Conservation (phyloP, 441 rosid genomes). For the Erysimum pusillum region DNA sequence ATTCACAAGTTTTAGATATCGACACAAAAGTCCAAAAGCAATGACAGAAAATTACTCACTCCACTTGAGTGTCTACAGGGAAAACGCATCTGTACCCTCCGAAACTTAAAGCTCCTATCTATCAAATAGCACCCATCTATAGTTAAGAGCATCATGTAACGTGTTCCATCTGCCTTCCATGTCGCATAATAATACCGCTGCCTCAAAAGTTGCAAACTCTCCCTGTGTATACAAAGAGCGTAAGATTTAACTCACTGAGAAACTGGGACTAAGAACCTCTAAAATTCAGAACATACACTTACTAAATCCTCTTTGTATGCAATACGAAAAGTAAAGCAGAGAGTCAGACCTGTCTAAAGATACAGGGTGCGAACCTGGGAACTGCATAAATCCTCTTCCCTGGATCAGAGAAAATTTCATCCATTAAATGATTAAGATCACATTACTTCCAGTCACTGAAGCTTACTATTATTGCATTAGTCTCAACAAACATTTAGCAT, state of each 20-base stretch:
- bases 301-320: slow-evolving; percentile 12
- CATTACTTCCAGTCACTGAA: neutral
- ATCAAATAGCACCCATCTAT: slow-evolving; percentile 90
- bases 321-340: slow-evolving; percentile 29
- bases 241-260: slow-evolving; percentile 25
- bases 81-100: slow-evolving; percentile 98
- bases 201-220: slow-evolving; percentile 86
- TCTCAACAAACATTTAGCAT: slow-evolving; percentile 6
- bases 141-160: slow-evolving; percentile 95
- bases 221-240: slow-evolving; percentile 59
- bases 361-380: slow-evolving; percentile 99
- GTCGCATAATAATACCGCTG: slow-evolving; percentile 97
- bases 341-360: slow-evolving; percentile 84
- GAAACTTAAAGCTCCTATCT: slow-evolving; percentile 82
- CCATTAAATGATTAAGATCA: neutral
- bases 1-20: slow-evolving; percentile 14
- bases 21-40: slow-evolving; percentile 37
- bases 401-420: slow-evolving; percentile 51
- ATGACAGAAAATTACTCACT: slow-evolving; percentile 53
- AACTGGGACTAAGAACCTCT: slow-evolving; percentile 13
- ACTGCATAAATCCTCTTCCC: slow-evolving; percentile 74
- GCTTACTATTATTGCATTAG: neutral
- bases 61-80: slow-evolving; percentile 68
- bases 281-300: neutral
- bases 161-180: slow-evolving; percentile 99